Evolutionary conservation across 305 asterid genomes (phyloP), one percentile per base, ranked within the genome.

Genomic region (Solanum aculeatissimum): DNA sequence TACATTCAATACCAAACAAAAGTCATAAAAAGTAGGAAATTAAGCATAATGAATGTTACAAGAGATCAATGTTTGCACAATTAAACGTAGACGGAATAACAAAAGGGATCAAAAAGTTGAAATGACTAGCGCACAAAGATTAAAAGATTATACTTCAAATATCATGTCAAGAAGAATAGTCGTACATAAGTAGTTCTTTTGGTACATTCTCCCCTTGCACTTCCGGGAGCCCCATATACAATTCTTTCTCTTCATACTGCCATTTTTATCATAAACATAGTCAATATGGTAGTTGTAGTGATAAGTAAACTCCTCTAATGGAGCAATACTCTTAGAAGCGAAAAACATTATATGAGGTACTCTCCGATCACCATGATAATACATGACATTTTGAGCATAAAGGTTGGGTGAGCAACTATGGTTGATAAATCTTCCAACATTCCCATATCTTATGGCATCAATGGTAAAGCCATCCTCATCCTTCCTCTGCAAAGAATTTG

Each of bases 391-490:
- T 53, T 85, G 89, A 55, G 89, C 91, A 86, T 83, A 87, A 27
- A 89, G 88, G 84, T 89, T 89, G 0, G 91, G 90, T 2, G 88
- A 86, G 84, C 88, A 89, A 18, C 90, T 82, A 35, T 86, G 89
- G 84, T 89, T 89, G 78, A 89, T 69, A 60, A 89, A 89, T 83
- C 90, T 84, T 25, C 91, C 85, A 42, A 83, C 88, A 18, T 89
- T 89, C 10, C 87, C 90, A 78, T 75, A 87, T 45, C 68, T 14
- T 16, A 77, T 55, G 3, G 87, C 91, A 55, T 89, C 90, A 84
- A 89, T 53, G 1, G 90, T 83, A 45, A 84, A 87, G 3, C 85
- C 85, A n/a, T 85, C 69, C 2, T 83, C 63, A 29, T 85, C 82
- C 27, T 83, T 69, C 18, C 81, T 83, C 47, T 2, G 4, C 45